Evolutionary conservation across 2,329 filamentous ascomycete genomes (phyloP).

Genomic region (Fusarium caatingaense): DNA sequence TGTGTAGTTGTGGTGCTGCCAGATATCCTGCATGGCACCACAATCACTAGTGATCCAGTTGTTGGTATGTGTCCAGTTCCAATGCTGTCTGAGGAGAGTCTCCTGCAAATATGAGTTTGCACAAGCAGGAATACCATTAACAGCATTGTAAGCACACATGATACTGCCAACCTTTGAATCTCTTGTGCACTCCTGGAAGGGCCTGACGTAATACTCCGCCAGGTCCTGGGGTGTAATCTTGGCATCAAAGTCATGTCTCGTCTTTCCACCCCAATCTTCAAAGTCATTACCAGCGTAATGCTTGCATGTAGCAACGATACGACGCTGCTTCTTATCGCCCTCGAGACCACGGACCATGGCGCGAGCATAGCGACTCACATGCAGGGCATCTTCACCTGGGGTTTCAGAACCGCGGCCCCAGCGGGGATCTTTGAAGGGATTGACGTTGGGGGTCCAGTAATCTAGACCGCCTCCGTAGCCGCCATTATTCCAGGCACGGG

Average conservation of each 20-base stretch:
- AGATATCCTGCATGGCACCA: constrained; percentile 15
- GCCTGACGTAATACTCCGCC: constrained; percentile 11
- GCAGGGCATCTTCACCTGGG: constrained; percentile 3
- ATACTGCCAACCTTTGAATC: neutral
- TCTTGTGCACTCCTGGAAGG: constrained; percentile 6
- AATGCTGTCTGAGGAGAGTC: constrained; percentile 4
- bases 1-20: constrained; percentile 14
- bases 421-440: constrained; percentile 5
- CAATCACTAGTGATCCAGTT: constrained; percentile 20
- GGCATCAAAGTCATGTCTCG: neutral
- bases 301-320: constrained; percentile 14
- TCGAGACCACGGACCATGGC: constrained; percentile 11
- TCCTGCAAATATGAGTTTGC: constrained; percentile 11
- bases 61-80: constrained; percentile 15
- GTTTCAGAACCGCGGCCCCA: constrained; percentile 19
- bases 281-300: constrained; percentile 9
- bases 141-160: constrained; percentile 12
- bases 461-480: neutral
- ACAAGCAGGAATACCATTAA: neutral
- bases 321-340: constrained; percentile 2
- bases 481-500: neutral
- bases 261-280: constrained; percentile 12
- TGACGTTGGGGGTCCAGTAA: constrained; percentile 14
- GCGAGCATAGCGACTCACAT: neutral
- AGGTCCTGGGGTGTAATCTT: constrained; percentile 3